Evolutionary conservation across 805 yeast species (phyloP).

Genomic region (Yamadazyma olivae): DNA sequence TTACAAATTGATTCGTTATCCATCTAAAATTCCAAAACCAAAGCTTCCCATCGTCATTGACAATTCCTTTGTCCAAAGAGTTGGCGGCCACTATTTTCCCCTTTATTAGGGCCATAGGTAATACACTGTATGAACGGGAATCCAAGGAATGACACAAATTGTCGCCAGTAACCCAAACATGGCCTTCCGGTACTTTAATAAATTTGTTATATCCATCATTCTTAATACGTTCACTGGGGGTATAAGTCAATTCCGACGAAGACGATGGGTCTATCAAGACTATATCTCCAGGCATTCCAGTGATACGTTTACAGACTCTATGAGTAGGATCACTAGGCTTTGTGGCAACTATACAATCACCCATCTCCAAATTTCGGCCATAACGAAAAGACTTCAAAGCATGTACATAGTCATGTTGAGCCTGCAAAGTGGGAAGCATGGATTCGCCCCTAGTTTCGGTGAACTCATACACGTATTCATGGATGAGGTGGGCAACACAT

Average conservation of each 20-base stretch:
- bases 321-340: constrained; percentile 88
- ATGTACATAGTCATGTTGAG: constrained; percentile 74
- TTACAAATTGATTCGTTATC: constrained; percentile 47
- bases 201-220: constrained; percentile 51
- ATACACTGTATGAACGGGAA: constrained; percentile 82
- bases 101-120: constrained; percentile 83
- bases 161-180: constrained; percentile 97
- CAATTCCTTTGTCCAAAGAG: constrained; percentile 45
- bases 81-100: constrained; percentile 82
- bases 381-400: constrained; percentile 60
- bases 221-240: constrained; percentile 19
- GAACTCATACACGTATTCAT: constrained; percentile 66
- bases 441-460: constrained; percentile 89
- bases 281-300: constrained; percentile 95
- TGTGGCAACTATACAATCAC: constrained; percentile 83
- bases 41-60: constrained; percentile 28
- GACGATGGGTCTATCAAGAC: constrained; percentile 78
- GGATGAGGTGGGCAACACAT: constrained; percentile 64
- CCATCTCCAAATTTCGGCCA: constrained; percentile 69
- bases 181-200: constrained; percentile 87
- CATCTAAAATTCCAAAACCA: constrained; percentile 53
- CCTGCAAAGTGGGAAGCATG: constrained; percentile 87
- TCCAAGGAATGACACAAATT: constrained; percentile 84
- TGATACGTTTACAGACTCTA: constrained; percentile 86
- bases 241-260: constrained; percentile 40